These are phyloP conservation scores for Polymyxa betae DNA, from an alignment of 208 protist species.

Conservation along the genomic window DNA sequence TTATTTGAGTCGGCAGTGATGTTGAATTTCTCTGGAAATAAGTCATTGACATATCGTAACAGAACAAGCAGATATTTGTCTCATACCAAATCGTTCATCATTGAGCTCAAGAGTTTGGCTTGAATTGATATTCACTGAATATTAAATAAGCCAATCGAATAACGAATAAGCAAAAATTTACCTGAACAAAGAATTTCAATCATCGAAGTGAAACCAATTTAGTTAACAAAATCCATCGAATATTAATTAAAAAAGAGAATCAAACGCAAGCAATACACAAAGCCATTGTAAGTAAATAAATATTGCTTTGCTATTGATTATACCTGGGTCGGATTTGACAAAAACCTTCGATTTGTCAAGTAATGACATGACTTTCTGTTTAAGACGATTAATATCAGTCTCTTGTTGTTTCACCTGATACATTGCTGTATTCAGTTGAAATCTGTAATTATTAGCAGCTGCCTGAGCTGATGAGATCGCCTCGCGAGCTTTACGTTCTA, in stretches of 20 bases:
- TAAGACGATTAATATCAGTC: conserved; percentile 23
- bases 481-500: background rate
- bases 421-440: conserved; percentile 22
- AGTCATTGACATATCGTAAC: background rate
- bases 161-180: background rate
- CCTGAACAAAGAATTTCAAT: too few relatives aligned
- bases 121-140: background rate
- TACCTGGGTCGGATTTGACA: background rate
- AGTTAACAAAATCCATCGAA: too few relatives aligned
- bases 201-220: too few relatives aligned
- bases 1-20: background rate
- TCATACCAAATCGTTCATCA: background rate
- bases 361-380: conserved; percentile 18
- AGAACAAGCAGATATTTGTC: background rate
- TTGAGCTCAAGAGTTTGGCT: background rate
- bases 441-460: conserved; percentile 29
- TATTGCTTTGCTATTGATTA: too few relatives aligned
- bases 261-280: too few relatives aligned
- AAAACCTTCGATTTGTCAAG: conserved; percentile 32
- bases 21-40: background rate
- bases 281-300: too few relatives aligned
- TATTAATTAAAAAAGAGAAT: too few relatives aligned
- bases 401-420: background rate
- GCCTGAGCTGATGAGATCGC: background rate
- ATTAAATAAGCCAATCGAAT: background rate